Conservation (phyloP, 768 basidiomycete genomes). For the Suillus occidentalis region DNA sequence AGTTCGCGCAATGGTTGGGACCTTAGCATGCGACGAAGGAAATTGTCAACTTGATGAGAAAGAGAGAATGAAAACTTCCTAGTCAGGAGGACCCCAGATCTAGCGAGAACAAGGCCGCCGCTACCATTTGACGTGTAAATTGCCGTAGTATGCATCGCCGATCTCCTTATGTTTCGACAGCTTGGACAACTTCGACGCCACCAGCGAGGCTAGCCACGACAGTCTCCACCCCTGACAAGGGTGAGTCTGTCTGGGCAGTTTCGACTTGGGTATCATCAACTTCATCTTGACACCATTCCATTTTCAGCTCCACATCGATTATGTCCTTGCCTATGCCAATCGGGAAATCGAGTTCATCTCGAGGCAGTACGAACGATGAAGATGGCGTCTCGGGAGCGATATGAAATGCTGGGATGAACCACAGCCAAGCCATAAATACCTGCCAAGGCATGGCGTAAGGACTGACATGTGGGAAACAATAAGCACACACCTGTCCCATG, state of each 20-base stretch:
- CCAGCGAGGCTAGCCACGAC: background rate
- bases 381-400: conserved; percentile 51
- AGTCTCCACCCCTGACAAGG: background rate
- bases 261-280: background rate
- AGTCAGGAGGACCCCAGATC: background rate
- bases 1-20: background rate
- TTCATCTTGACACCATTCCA: conserved; percentile 45
- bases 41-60: background rate
- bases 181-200: background rate
- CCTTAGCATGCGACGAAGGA: background rate
- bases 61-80: background rate
- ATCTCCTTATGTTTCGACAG: background rate
- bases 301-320: conserved; percentile 61
- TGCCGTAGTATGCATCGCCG: background rate
- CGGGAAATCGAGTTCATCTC: conserved; percentile 76
- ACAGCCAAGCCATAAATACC: conserved; percentile 82
- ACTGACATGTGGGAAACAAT: background rate
- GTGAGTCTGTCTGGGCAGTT: background rate
- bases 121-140: background rate
- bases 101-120: background rate
- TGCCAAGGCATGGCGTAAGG: conserved; percentile 26
- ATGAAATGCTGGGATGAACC: conserved; percentile 86
- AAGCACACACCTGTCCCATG: conserved; percentile 57
- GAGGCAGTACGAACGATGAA: conserved; percentile 43
- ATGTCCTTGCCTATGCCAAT: conserved; percentile 69